These are phyloP conservation scores for Epichloe festucae DNA, from an alignment of 2,329 filamentous ascomycete genomes.

Conservation along the genomic window DNA sequence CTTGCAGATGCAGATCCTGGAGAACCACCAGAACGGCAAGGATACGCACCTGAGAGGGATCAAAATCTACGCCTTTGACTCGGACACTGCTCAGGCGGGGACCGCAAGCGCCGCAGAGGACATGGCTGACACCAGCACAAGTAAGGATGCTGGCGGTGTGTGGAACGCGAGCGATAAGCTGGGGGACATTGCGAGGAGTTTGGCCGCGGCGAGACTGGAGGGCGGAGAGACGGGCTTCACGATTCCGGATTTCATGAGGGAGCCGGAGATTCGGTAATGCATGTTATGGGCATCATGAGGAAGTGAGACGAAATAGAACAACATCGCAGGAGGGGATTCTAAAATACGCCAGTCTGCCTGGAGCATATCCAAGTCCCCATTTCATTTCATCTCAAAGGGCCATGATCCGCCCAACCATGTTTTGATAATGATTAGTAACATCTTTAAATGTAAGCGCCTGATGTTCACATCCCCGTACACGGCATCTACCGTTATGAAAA, in stretches of 20 bases:
- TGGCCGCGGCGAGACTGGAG: conserved; percentile 19
- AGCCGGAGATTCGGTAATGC: conserved; percentile 27
- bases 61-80: conserved; percentile 61
- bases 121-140: conserved; percentile 10
- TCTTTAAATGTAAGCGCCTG: too few relatives aligned
- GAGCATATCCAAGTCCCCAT: too few relatives aligned
- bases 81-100: conserved; percentile 30
- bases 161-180: conserved; percentile 10
- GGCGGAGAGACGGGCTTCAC: conserved; percentile 21
- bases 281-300: neutral
- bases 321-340: too few relatives aligned
- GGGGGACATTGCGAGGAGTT: conserved; percentile 17
- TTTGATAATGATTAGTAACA: too few relatives aligned
- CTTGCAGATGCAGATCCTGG: conserved; percentile 77
- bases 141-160: conserved; percentile 7
- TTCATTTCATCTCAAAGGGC: too few relatives aligned
- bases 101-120: conserved; percentile 17
- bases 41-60: conserved; percentile 94
- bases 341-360: too few relatives aligned
- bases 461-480: too few relatives aligned
- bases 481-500: too few relatives aligned
- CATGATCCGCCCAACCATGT: too few relatives aligned
- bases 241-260: conserved; percentile 29
- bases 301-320: neutral
- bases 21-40: conserved; percentile 98